phyloP scores from a whole-genome alignment of 2,329 filamentous ascomycete genomes.

The Coniochaeta sp. region DNA sequence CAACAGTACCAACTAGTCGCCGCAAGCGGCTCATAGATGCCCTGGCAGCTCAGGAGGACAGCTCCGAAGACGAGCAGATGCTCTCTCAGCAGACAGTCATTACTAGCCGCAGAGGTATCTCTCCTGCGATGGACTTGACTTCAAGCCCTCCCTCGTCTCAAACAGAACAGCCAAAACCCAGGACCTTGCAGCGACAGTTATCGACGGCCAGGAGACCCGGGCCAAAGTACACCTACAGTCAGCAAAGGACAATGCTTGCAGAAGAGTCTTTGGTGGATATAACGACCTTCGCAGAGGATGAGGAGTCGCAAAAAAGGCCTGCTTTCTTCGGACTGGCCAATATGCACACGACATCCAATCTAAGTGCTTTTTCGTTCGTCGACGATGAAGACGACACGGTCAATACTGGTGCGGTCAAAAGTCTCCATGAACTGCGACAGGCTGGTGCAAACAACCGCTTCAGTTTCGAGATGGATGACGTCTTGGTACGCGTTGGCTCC shows the following conservation, averaged over 20 bases:
- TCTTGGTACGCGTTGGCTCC: slow-evolving; percentile 52
- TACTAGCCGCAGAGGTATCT: not conserved
- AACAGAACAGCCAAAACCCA: slow-evolving; percentile 10
- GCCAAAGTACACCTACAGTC: slow-evolving; percentile 30
- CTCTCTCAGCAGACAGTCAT: slow-evolving; percentile 9
- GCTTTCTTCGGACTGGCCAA: slow-evolving; percentile 16
- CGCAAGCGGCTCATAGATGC: slow-evolving; percentile 34
- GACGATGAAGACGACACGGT: slow-evolving; percentile 36
- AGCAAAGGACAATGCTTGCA: slow-evolving; percentile 28
- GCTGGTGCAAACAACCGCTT: slow-evolving; percentile 61
- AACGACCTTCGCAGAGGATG: slow-evolving; percentile 13
- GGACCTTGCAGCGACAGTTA: slow-evolving; percentile 13
- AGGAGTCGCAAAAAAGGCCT: slow-evolving; percentile 11
- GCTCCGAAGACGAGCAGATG: slow-evolving; percentile 16
- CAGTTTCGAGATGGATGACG: slow-evolving; percentile 58
- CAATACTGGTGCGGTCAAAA: slow-evolving; percentile 46
- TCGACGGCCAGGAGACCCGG: slow-evolving; percentile 22
- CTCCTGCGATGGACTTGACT: slow-evolving; percentile 6
- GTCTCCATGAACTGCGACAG: slow-evolving; percentile 59
- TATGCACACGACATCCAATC: slow-evolving; percentile 13
- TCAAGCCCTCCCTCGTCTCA: slow-evolving; percentile 15
- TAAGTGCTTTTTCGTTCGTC: slow-evolving; percentile 26
- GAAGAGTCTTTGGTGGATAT: slow-evolving; percentile 18
- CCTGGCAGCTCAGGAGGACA: slow-evolving; percentile 31
- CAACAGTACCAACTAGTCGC: slow-evolving; percentile 7